Base-by-base conservation (phyloP, 306 rosid species). In the Dryas octopetala region DNA sequence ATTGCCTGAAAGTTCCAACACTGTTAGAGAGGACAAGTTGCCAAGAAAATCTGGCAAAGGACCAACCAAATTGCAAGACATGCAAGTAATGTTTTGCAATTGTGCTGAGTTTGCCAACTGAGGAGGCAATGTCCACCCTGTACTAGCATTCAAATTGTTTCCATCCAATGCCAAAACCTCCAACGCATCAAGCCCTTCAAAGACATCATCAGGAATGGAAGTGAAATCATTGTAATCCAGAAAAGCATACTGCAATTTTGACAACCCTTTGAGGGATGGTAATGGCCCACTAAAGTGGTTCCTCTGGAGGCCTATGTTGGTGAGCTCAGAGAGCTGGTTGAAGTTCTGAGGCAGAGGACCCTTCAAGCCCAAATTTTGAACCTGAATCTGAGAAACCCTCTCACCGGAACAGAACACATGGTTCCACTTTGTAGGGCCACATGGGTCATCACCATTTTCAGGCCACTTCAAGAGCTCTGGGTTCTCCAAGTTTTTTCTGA, bases 391-490 rank as follows among this genome's bases (percentile, higher is more conserved):
- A 15, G 85, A 9, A 16, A 85, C 93, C 23, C 93, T 83, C 65
- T 62, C 10, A 0, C 78, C 90, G 2, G 69, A n/a, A 66, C 99
- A 96, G 83, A 47, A 80, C n/a, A 96, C 82, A 74, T 75, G 83
- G 9, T 77, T 60, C 99, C 99, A 96, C 0, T 52, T 17, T 28
- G 90, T 41, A 43, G 47, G 66, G 6, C 90, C 96, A 38, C 99
- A 96, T 3, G 99, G 99, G 88, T 96, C 97, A 10, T 74, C 81
- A 15, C 68, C 80, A 7, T 66, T 59, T 9, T 70, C 83, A 2
- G 98, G 97, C 99, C 99, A 96, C 5, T 89, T 86, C 32, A 96
- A 54, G 9, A 90, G 92, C 64, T 88, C 86, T 0, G 99, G 88
- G 61, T 92, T 85, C 74, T 83, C 79, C 63, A 96, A 50, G 14